These are phyloP conservation scores for Xylaria digitata DNA, from an alignment of 2,329 filamentous ascomycete genomes.

Conservation along the genomic window DNA sequence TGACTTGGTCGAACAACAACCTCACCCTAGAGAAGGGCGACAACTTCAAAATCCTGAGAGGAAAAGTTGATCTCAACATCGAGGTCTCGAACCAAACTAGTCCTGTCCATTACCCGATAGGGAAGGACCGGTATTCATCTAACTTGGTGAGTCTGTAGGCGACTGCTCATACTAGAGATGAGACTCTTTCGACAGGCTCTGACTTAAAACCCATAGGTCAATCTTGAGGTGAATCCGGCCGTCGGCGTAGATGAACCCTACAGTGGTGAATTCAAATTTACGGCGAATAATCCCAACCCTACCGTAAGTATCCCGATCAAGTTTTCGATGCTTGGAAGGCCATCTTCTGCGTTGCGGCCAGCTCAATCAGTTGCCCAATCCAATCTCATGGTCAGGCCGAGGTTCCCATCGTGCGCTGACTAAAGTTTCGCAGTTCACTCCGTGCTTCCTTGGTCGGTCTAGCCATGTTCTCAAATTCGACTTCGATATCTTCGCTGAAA, in stretches of 20 bases:
- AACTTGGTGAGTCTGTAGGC: constrained; percentile 26
- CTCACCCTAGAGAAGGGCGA: constrained; percentile 32
- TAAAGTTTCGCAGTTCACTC: constrained; percentile 27
- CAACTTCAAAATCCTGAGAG: constrained; percentile 26
- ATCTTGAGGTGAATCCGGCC: constrained; percentile 30
- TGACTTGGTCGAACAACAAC: constrained; percentile 33
- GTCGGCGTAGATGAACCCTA: constrained; percentile 29
- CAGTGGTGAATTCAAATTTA: constrained; percentile 31
- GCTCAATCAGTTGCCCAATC: too few relatives aligned
- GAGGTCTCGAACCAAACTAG: constrained; percentile 32
- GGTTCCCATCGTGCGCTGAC: background rate
- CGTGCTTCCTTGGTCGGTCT: constrained; percentile 33
- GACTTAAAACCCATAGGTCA: constrained; percentile 15
- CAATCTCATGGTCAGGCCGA: background rate
- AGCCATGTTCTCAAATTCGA: constrained; percentile 30
- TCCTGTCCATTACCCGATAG: constrained; percentile 33
- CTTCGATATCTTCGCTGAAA: constrained; percentile 28
- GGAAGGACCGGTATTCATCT: constrained; percentile 25
- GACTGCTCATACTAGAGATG: background rate
- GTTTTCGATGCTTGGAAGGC: too few relatives aligned
- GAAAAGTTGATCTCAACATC: constrained; percentile 28
- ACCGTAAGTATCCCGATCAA: constrained; percentile 18
- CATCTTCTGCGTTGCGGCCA: background rate
- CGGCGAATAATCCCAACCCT: constrained; percentile 29
- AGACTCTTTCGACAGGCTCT: background rate